Evolutionary conservation across 2,329 filamentous ascomycete species (phyloP), one percentile per base, ranked within the genome.

Genomic region (Exophiala viscosa): DNA sequence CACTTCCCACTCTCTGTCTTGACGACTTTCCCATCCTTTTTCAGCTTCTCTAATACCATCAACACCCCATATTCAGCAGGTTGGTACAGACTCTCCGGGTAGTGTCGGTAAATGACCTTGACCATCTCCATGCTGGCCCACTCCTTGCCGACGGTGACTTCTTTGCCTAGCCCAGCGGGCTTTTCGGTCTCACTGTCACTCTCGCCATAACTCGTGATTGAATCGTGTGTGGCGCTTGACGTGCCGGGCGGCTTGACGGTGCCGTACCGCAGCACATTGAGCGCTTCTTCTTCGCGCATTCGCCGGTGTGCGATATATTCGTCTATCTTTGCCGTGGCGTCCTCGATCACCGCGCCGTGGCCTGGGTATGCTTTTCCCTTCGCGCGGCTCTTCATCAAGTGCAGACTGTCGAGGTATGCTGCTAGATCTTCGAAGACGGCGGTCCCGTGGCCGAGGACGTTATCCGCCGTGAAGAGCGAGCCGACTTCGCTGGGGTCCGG

Each of bases 391-490:
- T 61, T 57, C 89, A 95, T 93, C 58, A 76, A 77, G 35, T 82
- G 76, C 10, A 96, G 74, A 54, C 83, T 89, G 15, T 69, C 65
- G 57, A 95, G 73, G 66, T 95, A 96, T 0, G 74, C 72, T 1
- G 72, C 68, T 7, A 95, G 75, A 58, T 93, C 82, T 67, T 95
- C 88, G 61, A 95, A 95, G 0, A 93, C 88, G 3, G 87, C 84
- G 2, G 88, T 95, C 10, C 90, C 90, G 55, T 95, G 88, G 1
- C 90, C 90, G 1, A 96, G 77, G 1, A 96, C 86, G 66, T 92
- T 95, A 69, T 96, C 90, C 5, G 86, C 90, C 0, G 90, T 95
- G 68, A 96, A 93, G 73, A 96, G 83, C 36, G 88, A 85, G 62
- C 89, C 79, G 64, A 95, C 79, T 62, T 95, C 88, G 5, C 36